These are phyloP conservation scores for Volvox reticuliferus DNA, from an alignment of 139 green algal species.

Conservation along the genomic window DNA sequence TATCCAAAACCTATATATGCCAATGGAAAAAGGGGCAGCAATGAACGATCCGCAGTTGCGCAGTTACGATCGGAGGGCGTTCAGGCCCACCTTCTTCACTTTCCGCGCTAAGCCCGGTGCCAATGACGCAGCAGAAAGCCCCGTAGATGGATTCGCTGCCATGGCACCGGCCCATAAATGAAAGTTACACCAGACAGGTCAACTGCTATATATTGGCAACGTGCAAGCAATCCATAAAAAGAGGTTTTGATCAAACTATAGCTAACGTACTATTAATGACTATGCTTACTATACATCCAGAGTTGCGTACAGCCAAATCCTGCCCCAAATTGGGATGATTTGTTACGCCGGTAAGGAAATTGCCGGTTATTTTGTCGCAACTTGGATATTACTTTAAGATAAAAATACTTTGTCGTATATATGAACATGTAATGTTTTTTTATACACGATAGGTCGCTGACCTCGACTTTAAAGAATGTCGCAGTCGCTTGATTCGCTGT, in stretches of 20 bases:
- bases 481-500: conserved; percentile 4
- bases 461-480: background rate
- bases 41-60: background rate
- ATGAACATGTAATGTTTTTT: background rate
- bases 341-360: too few species aligned
- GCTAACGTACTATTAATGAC: background rate
- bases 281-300: background rate
- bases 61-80: background rate
- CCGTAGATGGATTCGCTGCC: background rate
- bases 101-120: conserved; percentile 86
- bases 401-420: background rate
- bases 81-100: conserved; percentile 82
- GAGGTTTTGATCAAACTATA: background rate
- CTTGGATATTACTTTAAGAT: background rate
- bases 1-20: conserved; percentile 86
- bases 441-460: background rate
- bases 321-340: background rate
- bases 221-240: background rate
- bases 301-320: background rate
- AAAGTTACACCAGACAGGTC: background rate
- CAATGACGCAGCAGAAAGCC: conserved; percentile 48
- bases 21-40: too few species aligned
- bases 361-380: background rate
- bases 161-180: background rate
- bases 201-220: background rate